A percentile compares a stretch with the other conserved stretches of the same genome.
phyloP scores from a whole-genome alignment of 2,329 filamentous ascomycete species.

The Zopfia rhizophila region DNA sequence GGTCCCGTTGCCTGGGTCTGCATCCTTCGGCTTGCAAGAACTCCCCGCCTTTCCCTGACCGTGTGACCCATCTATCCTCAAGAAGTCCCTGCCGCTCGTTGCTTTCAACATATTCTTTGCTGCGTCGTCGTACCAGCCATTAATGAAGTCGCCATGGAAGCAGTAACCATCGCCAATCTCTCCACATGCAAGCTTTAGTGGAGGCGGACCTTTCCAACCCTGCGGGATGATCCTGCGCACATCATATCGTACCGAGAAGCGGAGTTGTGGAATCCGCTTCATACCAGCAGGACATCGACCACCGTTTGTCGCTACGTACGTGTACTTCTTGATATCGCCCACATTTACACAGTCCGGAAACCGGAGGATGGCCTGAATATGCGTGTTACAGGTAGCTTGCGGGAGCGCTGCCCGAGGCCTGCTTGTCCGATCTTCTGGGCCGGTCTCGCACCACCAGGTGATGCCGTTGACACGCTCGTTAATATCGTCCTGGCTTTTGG shows the following conservation, averaged over 20 bases:
- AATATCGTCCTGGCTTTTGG: conserved; percentile 38
- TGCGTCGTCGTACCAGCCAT: conserved; percentile 52
- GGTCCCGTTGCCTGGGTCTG: conserved; percentile 50
- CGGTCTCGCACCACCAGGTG: conserved; percentile 14
- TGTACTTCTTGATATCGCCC: conserved; percentile 35
- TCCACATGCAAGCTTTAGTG: conserved; percentile 51
- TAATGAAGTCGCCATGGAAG: conserved; percentile 57
- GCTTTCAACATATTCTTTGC: conserved; percentile 50
- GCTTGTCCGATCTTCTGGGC: conserved; percentile 4
- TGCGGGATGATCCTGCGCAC: conserved; percentile 50
- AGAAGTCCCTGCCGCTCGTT: conserved; percentile 38
- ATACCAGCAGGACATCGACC: conserved; percentile 48
- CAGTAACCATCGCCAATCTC: conserved; percentile 42
- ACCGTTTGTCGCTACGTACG: not conserved
- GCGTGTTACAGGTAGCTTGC: conserved; percentile 38
- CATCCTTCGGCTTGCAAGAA: conserved; percentile 44
- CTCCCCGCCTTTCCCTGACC: conserved; percentile 38
- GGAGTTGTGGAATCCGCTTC: conserved; percentile 54
- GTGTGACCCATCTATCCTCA: conserved; percentile 38
- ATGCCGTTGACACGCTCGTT: conserved; percentile 8
- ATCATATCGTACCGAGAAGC: conserved; percentile 57
- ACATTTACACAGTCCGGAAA: conserved; percentile 54
- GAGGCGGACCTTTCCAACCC: conserved; percentile 53
- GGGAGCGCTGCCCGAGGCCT: conserved; percentile 43
- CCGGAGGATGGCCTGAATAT: conserved; percentile 47